These are phyloP conservation scores for Hypoxylon sp. DNA, from an alignment of 2,329 filamentous ascomycete genomes.

Conservation along the genomic window DNA sequence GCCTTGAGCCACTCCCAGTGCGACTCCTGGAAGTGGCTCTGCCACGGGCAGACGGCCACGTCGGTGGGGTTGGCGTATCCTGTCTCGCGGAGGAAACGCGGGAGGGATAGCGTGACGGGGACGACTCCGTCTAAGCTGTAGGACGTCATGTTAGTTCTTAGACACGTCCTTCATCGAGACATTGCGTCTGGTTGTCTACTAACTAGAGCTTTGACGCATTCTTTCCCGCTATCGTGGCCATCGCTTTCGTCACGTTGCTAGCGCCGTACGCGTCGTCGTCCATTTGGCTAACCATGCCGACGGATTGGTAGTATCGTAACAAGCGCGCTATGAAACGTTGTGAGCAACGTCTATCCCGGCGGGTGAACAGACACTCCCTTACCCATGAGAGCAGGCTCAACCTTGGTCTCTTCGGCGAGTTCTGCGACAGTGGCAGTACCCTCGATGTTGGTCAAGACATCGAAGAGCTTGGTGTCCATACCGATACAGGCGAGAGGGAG, in stretches of 20 bases:
- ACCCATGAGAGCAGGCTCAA: constrained; percentile 1
- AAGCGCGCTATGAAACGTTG: constrained; percentile 6
- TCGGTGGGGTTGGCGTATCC: constrained; percentile 11
- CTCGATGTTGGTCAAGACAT: background rate
- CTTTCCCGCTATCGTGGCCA: background rate
- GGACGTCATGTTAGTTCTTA: background rate
- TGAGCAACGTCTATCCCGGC: background rate
- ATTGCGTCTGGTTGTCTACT: background rate
- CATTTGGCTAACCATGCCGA: constrained; percentile 2
- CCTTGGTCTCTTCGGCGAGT: constrained; percentile 10
- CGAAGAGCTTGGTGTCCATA: background rate
- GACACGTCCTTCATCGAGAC: background rate
- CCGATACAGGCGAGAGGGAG: background rate
- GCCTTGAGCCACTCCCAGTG: background rate
- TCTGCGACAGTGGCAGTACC: background rate
- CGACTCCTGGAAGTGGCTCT: background rate
- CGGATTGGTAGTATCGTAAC: constrained; percentile 19
- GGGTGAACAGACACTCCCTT: background rate
- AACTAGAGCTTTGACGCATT: constrained; percentile 2
- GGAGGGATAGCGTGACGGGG: background rate
- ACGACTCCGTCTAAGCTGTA: background rate
- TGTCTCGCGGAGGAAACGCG: constrained; percentile 6
- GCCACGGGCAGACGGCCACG: background rate
- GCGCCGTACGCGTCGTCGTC: constrained; percentile 4
- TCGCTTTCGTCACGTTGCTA: constrained; percentile 8